These are phyloP conservation scores for Yamadazyma siamensis DNA, from an alignment of 1,139 yeast species.

Conservation along the genomic window DNA sequence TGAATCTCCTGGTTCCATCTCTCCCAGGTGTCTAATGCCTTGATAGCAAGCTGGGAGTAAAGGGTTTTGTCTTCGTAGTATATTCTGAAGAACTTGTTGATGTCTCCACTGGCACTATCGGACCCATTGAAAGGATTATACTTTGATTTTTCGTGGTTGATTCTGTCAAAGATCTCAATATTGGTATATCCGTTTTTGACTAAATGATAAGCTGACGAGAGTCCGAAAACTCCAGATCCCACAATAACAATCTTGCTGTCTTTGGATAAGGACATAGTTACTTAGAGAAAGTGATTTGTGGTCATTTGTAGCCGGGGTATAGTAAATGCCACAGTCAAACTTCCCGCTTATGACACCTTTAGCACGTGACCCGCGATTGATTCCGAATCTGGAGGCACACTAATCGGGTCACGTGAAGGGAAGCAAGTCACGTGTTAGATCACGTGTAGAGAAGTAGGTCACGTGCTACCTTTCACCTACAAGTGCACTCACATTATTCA, in stretches of 20 bases:
- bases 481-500: too few relatives aligned
- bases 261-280: neutral
- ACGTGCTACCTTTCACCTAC: too few relatives aligned
- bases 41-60: constrained; percentile 34
- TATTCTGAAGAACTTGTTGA: constrained; percentile 36
- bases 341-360: too few relatives aligned
- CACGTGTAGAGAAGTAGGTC: too few relatives aligned
- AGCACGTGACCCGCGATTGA: too few relatives aligned
- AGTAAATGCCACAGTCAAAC: too few relatives aligned
- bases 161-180: constrained; percentile 7
- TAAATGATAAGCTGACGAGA: constrained; percentile 9
- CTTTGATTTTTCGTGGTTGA: constrained; percentile 14
- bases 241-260: constrained; percentile 6
- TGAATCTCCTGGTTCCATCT: constrained; percentile 22
- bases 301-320: too few relatives aligned
- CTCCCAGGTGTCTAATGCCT: constrained; percentile 29
- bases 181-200: constrained; percentile 5
- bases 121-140: constrained; percentile 28
- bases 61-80: constrained; percentile 33
- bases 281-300: too few relatives aligned
- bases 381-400: too few relatives aligned
- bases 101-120: constrained; percentile 37
- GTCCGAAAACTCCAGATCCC: constrained; percentile 13
- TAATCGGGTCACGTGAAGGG: too few relatives aligned
- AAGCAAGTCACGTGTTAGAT: too few relatives aligned